Evolutionary conservation across 139 green algal species (phyloP).

Genomic region (Chlamydomonas incerta): DNA sequence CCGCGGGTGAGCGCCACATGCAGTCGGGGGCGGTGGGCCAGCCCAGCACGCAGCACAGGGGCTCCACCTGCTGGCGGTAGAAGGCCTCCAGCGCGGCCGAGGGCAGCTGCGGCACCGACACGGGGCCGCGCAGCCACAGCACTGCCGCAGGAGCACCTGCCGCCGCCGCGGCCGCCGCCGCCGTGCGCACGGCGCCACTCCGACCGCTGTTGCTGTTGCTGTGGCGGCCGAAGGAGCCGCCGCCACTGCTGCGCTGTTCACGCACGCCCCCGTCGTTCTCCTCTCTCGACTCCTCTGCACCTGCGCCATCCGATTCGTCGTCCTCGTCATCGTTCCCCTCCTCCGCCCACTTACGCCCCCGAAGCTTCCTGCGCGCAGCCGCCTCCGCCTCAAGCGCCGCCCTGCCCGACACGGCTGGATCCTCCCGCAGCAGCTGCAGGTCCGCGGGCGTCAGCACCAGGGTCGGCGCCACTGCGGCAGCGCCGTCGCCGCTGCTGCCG

Average conservation of each 20-base stretch:
- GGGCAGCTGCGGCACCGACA: conserved; percentile 18
- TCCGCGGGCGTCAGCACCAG: background rate
- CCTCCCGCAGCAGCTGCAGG: background rate
- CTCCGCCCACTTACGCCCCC: too few species aligned
- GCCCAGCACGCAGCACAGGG: conserved; percentile 16
- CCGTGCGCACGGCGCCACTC: too few species aligned
- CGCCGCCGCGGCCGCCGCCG: too few species aligned
- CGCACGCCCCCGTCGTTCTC: too few species aligned
- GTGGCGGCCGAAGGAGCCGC: too few species aligned
- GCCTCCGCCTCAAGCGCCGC: too few species aligned
- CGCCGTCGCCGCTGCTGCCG: background rate
- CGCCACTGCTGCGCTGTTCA: too few species aligned
- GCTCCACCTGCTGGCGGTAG: background rate
- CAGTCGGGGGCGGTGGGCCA: background rate
- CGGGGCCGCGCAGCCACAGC: conserved; percentile 29
- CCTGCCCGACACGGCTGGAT: background rate
- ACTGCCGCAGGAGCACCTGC: background rate
- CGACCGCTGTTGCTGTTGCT: too few species aligned
- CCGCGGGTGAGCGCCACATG: conserved; percentile 3
- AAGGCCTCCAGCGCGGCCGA: background rate
- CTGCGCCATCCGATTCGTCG: too few species aligned
- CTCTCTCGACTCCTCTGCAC: too few species aligned
- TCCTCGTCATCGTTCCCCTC: too few species aligned
- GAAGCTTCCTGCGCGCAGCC: too few species aligned
- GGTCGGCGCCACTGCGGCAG: background rate